Base-by-base conservation (phyloP, 768 basidiomycete species). In the Trametes elegans region DNA sequence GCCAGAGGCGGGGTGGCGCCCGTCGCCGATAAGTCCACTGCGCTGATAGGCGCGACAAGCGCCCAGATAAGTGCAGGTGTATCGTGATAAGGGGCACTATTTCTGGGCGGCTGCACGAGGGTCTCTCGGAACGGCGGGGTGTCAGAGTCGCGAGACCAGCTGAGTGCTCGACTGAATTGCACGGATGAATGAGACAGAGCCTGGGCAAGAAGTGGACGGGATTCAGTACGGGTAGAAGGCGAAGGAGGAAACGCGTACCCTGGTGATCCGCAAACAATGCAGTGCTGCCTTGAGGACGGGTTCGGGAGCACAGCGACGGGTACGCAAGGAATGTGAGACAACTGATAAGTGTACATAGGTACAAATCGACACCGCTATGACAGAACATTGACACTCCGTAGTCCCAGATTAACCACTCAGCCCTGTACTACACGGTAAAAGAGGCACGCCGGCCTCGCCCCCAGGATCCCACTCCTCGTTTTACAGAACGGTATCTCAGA, bases 371-470 rank as follows among this genome's bases (percentile, higher is more conserved):
- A 19, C 46, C 40, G 42, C 54, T 42, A 34, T 29, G 46, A 40
- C 19, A 40, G 38, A n/a, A 19, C 18, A 23, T 23, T 21, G 31
- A 29, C 43, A 18, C 43, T 23, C 29, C 19, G n/a, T 34, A 43
- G 35, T 38, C 41, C 43, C 18, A 3, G 9, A 31, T 21, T 23
- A 18, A 16, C 4, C 32, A 7, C 42, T 18, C 13, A 18, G n/a
- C n/a, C n/a, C n/a, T n/a, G n/a, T n/a, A n/a, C n/a, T 16, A 7
- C 16, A 43, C 21, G 34, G 31, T 16, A 45, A 34, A 23, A 10
- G 56, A 57, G 44, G 49, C 49, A 36, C 56, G 47, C 54, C 49
- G 49, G 38, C 56, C 56, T 21, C 56, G 56, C 56, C 45, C 49
- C 32, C n/a, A 26, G 21, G 18, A 5, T 24, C 41, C 41, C 18